phyloP scores from a whole-genome alignment of 208 protist species.

The Trypanosoma melophagium region DNA sequence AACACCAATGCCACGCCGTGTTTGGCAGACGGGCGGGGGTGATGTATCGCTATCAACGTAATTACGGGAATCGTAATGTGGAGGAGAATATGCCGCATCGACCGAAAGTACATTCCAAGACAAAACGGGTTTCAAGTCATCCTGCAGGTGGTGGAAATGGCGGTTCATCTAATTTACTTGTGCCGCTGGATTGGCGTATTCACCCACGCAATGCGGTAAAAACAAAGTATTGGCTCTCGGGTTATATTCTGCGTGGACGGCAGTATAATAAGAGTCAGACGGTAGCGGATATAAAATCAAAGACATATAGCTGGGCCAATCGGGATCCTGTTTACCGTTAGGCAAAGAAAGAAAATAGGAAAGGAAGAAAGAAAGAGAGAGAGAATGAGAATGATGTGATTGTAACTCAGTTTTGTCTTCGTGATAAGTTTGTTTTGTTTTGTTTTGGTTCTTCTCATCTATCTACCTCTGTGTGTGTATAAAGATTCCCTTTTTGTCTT shows the following conservation, averaged over 20 bases:
- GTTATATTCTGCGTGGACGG: constrained; percentile 86
- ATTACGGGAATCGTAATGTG: constrained; percentile 69
- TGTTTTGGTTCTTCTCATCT: not conserved
- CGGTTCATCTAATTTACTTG: constrained; percentile 77
- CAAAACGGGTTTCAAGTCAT: constrained; percentile 85
- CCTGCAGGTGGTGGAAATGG: constrained; percentile 89
- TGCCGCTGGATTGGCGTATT: constrained; percentile 90
- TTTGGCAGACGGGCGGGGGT: constrained; percentile 87
- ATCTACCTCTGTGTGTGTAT: constrained; percentile 2
- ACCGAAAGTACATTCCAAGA: constrained; percentile 82
- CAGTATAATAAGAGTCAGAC: constrained; percentile 87
- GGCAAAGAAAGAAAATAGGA: not conserved
- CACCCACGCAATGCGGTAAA: constrained; percentile 88
- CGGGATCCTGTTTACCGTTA: constrained; percentile 88
- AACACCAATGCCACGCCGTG: constrained; percentile 81
- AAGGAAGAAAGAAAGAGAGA: too few relatives aligned
- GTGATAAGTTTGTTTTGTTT: constrained; percentile 9
- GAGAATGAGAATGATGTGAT: too few relatives aligned
- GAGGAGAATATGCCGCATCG: constrained; percentile 85
- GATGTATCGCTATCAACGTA: constrained; percentile 88
- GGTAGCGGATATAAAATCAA: constrained; percentile 88
- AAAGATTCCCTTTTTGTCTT: not conserved
- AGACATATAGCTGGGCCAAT: constrained; percentile 91
- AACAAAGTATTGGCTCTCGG: constrained; percentile 92
- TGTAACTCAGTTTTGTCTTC: too few relatives aligned